Base-by-base conservation (phyloP, 73 alveolate species). In the Tetrahymena elliotti region DNA sequence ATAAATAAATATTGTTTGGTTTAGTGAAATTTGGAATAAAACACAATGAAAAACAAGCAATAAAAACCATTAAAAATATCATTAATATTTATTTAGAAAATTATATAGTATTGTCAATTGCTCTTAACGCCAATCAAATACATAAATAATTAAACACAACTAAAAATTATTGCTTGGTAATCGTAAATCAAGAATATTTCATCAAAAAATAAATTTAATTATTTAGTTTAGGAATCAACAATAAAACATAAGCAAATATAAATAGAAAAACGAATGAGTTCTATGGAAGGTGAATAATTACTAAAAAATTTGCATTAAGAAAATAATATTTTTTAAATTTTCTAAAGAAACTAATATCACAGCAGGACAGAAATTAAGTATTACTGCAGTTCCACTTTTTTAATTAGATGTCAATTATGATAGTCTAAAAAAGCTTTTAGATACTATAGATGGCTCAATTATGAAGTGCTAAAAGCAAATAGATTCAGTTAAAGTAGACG, bases 331-430 rank as follows among this genome's bases (percentile, higher is more conserved):
- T 47, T 47, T 47, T 47, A 47, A 47, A 8, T 27, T 2, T n/a
- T n/a, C n/a, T 2, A 47, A 47, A 68, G 88, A 68, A 31, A 68
- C 88, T 27, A 68, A 36, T 36, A 31, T 68, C 11, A 68, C 88
- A 68, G 88, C 88, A 68, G 88, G 88, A 68, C n/a, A 68, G 36
- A 68, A 94, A 83, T 35, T 94, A 39, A 94, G 93, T 94, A 84
- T 94, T 88, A 94, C 93, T 24, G 96, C 95, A 38, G 96, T 94
- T 10, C 93, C 96, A 15, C 83, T 94, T 27, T 94, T 94, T 94
- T 47, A 94, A 94, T 52, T 94, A 54, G 96, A 94, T 94, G 96
- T 94, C 24, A 94, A 94, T 94, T 94, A 94, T 47, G 96, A 94
- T 94, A 93, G 93, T 84, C 84, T 94, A 94, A 94, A 94, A 82